A percentile compares a stretch with the other conserved stretches of the same genome.
These are phyloP conservation scores for Penicillium hesseltinei DNA, from an alignment of 2,329 filamentous ascomycete species.

Conservation along the genomic window DNA sequence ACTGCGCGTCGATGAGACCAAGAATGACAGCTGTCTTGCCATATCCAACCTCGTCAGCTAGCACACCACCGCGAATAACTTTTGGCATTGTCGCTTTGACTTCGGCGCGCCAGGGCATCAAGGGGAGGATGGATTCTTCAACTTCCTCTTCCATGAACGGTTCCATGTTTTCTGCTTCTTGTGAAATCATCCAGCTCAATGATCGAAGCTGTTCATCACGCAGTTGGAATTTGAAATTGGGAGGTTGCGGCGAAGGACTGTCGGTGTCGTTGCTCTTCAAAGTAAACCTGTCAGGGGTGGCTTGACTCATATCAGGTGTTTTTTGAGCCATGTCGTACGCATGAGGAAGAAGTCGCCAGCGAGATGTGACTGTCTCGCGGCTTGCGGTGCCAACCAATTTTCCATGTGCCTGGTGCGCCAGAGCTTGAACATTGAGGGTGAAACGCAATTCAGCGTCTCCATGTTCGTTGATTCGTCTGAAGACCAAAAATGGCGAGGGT, in stretches of 20 bases:
- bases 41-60: constrained; percentile 65
- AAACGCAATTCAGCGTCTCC: constrained; percentile 39
- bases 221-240: constrained; percentile 40
- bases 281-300: constrained; percentile 39
- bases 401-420: constrained; percentile 37
- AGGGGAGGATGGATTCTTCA: constrained; percentile 54
- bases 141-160: constrained; percentile 55
- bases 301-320: constrained; percentile 30
- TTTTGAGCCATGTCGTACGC: constrained; percentile 36
- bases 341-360: constrained; percentile 51
- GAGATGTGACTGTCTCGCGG: constrained; percentile 25
- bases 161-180: constrained; percentile 47
- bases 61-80: constrained; percentile 56
- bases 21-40: constrained; percentile 65
- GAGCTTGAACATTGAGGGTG: constrained; percentile 38
- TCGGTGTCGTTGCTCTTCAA: constrained; percentile 47
- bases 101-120: constrained; percentile 59
- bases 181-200: constrained; percentile 58
- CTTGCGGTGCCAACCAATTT: constrained; percentile 21
- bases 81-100: constrained; percentile 39
- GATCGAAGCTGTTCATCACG: constrained; percentile 55
- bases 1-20: constrained; percentile 51
- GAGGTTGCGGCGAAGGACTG: constrained; percentile 31
- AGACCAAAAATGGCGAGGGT: constrained; percentile 44
- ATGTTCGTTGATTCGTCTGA: constrained; percentile 32